Evolutionary conservation across 805 yeast genomes (phyloP), one percentile per base, ranked within the genome.

Genomic region (Candida orba): DNA sequence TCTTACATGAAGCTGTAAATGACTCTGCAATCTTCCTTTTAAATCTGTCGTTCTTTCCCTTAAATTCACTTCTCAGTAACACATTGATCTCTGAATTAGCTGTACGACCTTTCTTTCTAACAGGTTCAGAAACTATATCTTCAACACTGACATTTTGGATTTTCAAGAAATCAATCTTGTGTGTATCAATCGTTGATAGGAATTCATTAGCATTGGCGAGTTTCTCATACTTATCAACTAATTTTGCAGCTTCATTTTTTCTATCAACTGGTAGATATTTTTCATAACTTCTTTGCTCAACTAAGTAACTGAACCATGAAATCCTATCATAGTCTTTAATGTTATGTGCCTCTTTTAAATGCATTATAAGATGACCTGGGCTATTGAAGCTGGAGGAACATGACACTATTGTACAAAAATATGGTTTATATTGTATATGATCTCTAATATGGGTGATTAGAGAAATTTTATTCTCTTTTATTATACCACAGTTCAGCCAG

Each of bases 361-460:
- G 91, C 49, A 77, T 75, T 17, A 79, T 72, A 47, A 84, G 67
- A 1, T 82, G 84, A 48, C 78, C 84, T 1, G 79, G 67, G 42
- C 83, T 59, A 0, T 78, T 71, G 54, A 80, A 81, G 37, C 71
- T 71, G 48, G 75, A 70, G 40, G 71, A 73, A 59, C 91, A 84
- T 50, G 80, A 85, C 2, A 85, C 85, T 13, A 81, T 65, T 1
- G 75, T 69, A 58, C 91, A 84, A 52, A 68, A 73, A 51, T 73
- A 79, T 31, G 86, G 86, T 52, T 72, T 72, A 52, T 81, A 84
- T 2, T 83, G 80, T 0, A 84, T 76, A 57, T 84, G 91, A 2
- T 76, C 68, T 43, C 86, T 59, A 50, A 81, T 65, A 55, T 83
- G 91, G 0, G 83, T 68, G 0, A 79, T 66, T 29, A 84, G 65